Evolutionary conservation across 163 green algal species (phyloP).

Genomic region (Chlamydomonas reinhardtii): DNA sequence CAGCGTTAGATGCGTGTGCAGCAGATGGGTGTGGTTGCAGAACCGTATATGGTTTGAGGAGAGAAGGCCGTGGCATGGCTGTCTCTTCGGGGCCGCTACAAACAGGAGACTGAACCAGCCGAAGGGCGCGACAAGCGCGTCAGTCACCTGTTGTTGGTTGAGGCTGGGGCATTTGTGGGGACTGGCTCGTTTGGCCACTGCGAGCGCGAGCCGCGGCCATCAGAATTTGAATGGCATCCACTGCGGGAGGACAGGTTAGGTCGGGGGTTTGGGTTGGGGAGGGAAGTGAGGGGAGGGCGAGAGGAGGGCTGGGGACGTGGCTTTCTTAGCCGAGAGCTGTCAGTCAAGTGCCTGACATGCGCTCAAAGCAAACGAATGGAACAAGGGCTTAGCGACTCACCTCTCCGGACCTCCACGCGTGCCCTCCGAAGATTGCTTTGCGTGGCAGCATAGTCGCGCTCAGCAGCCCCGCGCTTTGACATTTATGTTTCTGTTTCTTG

Average conservation of each 20-base stretch:
- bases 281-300: not conserved
- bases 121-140: too few relatives aligned
- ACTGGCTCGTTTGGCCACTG: not conserved
- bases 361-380: too few relatives aligned
- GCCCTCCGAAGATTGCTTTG: slow-evolving; percentile 41
- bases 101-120: too few relatives aligned
- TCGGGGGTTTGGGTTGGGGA: too few relatives aligned
- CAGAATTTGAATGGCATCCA: slow-evolving; percentile 31
- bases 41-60: too few relatives aligned
- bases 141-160: not conserved
- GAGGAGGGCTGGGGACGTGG: not conserved
- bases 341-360: too few relatives aligned
- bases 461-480: slow-evolving; percentile 32
- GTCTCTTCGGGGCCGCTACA: too few relatives aligned
- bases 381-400: too few relatives aligned
- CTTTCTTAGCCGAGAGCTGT: too few relatives aligned
- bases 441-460: slow-evolving; percentile 26
- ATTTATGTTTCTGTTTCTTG: not conserved
- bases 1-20: not conserved
- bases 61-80: too few relatives aligned
- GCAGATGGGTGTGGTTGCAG: too few relatives aligned
- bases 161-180: not conserved
- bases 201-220: slow-evolving; percentile 24
- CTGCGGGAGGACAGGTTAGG: not conserved
- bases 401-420: slow-evolving; percentile 29